phyloP scores from a whole-genome alignment of 108 stramenopile species.

The Skeletonema marinoi region DNA sequence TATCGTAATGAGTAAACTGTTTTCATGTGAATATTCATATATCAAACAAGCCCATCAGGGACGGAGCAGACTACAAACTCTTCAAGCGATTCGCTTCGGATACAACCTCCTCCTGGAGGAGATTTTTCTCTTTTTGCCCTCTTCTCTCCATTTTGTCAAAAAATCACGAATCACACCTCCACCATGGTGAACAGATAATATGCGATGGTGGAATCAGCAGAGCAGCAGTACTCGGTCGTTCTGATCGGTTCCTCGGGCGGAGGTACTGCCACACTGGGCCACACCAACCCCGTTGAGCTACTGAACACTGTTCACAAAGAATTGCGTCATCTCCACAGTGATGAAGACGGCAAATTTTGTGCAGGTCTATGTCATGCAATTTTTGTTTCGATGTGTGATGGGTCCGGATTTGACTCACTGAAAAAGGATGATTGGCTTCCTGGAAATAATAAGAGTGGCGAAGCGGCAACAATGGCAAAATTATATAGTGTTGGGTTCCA shows the following conservation, averaged over 20 bases:
- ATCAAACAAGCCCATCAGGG: too few relatives aligned
- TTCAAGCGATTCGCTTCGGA: too few relatives aligned
- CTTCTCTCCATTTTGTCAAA: too few relatives aligned
- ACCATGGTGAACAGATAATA: too few relatives aligned
- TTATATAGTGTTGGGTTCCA: constrained; percentile 28
- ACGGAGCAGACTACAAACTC: too few relatives aligned
- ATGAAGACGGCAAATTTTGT: neutral
- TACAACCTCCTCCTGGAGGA: too few relatives aligned
- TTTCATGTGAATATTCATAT: too few relatives aligned
- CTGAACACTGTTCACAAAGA: constrained; percentile 47
- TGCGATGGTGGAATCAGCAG: neutral
- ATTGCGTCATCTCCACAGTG: constrained; percentile 18
- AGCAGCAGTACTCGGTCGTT: constrained; percentile 28
- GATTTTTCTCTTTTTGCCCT: too few relatives aligned
- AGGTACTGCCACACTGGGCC: constrained; percentile 65
- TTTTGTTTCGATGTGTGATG: constrained; percentile 50
- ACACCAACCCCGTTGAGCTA: constrained; percentile 43
- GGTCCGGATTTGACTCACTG: constrained; percentile 54
- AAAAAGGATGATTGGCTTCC: constrained; percentile 19
- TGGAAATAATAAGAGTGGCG: neutral
- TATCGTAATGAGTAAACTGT: neutral
- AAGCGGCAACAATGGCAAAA: constrained; percentile 22
- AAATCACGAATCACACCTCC: too few relatives aligned
- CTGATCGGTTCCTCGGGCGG: constrained; percentile 63
- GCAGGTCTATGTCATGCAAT: constrained; percentile 38